Percentiles rank a stretch among this genome's conserved stretches.
These are phyloP conservation scores for Cydonia oblonga DNA, from an alignment of 331 rosid genomes.

Conservation along the genomic window DNA sequence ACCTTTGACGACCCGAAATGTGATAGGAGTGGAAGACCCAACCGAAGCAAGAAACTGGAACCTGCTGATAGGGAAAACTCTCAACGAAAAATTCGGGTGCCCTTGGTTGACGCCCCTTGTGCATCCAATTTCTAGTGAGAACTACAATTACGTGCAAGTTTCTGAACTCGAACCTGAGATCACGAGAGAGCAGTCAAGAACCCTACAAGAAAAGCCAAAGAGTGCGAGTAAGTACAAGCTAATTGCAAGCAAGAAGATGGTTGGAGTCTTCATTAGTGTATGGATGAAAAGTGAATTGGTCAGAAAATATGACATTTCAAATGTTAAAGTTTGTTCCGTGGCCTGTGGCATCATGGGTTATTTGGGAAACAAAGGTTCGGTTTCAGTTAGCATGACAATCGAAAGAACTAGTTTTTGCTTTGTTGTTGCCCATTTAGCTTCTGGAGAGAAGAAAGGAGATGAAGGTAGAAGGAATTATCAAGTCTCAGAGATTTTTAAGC, in stretches of 20 bases:
- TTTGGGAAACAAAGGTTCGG: slow-evolving; percentile 87
- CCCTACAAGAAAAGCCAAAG: slow-evolving; percentile 5
- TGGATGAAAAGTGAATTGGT: slow-evolving; percentile 62
- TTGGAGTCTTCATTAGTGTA: slow-evolving; percentile 76
- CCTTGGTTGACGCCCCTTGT: slow-evolving; percentile 45
- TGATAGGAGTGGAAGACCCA: slow-evolving; percentile 77
- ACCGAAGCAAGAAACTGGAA: slow-evolving; percentile 80
- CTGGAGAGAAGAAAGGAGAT: slow-evolving; percentile 91
- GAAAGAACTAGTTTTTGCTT: slow-evolving; percentile 96
- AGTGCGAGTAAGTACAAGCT: slow-evolving; percentile 33
- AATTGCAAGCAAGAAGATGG: slow-evolving; percentile 91
- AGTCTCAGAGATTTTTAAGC: slow-evolving; percentile 63
- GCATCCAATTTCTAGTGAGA: slow-evolving; percentile 24
- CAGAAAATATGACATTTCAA: slow-evolving; percentile 43
- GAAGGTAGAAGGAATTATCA: slow-evolving; percentile 71
- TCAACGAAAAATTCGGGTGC: slow-evolving; percentile 42
- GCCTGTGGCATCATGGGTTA: slow-evolving; percentile 97
- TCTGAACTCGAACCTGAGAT: slow-evolving; percentile 8
- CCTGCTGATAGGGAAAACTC: slow-evolving; percentile 55
- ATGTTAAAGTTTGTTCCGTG: slow-evolving; percentile 74
- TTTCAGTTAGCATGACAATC: slow-evolving; percentile 74
- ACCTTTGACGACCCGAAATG: slow-evolving; percentile 66
- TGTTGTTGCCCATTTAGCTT: slow-evolving; percentile 71
- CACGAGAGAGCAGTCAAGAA: slow-evolving; percentile 10
- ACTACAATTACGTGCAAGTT: slow-evolving; percentile 9